Evolutionary conservation across 768 basidiomycete species (phyloP).

Genomic region (Russula compacta): DNA sequence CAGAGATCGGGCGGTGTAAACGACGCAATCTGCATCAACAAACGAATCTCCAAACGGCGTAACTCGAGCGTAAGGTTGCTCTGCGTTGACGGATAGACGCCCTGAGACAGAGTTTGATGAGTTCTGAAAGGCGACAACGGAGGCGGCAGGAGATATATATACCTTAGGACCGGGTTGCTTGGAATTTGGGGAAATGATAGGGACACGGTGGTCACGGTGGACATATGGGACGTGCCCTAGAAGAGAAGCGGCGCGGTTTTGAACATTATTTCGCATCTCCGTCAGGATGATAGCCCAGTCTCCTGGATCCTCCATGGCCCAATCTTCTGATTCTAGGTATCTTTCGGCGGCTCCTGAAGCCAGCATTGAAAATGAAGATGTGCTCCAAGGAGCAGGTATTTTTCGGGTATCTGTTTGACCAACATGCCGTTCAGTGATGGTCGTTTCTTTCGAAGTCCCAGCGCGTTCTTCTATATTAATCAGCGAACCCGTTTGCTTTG

Average conservation of each 20-base stretch:
- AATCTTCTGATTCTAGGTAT: conserved; percentile 2
- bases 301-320: conserved; percentile 2
- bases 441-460: neutral
- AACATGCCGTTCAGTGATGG: neutral
- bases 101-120: conserved; percentile 1
- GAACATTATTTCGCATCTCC: conserved; percentile 11
- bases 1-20: conserved; percentile 9
- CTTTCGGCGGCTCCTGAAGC: neutral
- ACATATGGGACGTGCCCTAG: neutral
- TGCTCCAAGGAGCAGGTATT: neutral
- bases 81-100: neutral
- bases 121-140: neutral
- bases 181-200: neutral
- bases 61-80: conserved; percentile 8
- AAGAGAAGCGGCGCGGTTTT: conserved; percentile 3
- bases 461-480: neutral
- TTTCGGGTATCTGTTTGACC: neutral
- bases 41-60: conserved; percentile 7
- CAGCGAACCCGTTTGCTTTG: neutral
- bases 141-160: neutral
- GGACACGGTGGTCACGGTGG: neutral
- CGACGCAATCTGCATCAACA: conserved; percentile 5
- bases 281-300: conserved; percentile 5
- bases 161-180: neutral
- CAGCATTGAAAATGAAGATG: neutral